phyloP scores from a whole-genome alignment of 73 alveolate species.

The Tetrahymena malaccensis region DNA sequence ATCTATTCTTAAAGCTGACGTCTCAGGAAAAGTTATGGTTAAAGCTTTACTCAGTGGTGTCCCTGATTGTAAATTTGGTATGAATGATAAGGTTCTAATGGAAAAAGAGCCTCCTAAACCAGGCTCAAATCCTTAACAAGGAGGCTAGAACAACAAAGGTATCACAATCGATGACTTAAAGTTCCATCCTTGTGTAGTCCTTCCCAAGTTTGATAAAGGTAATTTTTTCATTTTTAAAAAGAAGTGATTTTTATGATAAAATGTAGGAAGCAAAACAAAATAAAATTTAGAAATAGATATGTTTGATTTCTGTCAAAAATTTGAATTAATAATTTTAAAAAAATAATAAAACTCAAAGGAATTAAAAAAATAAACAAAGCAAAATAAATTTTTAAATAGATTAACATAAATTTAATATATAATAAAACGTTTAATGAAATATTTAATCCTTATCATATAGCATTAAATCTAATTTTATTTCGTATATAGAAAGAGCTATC shows the following conservation, averaged over 20 bases:
- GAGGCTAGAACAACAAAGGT: slow-evolving; percentile 57
- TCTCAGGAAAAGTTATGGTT: slow-evolving; percentile 78
- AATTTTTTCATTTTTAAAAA: neutral
- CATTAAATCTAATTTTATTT: no score
- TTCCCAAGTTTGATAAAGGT: slow-evolving; percentile 81
- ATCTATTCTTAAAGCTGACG: slow-evolving; percentile 83
- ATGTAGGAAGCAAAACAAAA: no score
- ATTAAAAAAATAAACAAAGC: no score
- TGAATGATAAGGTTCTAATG: slow-evolving; percentile 90
- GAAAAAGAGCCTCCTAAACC: slow-evolving; percentile 48
- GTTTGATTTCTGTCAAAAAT: neutral
- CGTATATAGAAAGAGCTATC: slow-evolving; percentile 71
- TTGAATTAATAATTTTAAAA: neutral
- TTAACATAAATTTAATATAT: no score
- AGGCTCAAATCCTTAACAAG: slow-evolving; percentile 24
- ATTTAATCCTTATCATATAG: neutral
- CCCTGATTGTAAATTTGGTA: slow-evolving; percentile 99
- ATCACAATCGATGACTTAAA: slow-evolving; percentile 75
- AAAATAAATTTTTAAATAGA: no score
- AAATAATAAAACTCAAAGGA: neutral
- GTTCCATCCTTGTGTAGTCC: slow-evolving; percentile 87
- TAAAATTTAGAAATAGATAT: neutral
- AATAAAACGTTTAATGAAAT: neutral
- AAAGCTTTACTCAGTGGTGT: slow-evolving; percentile 78
- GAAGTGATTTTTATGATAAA: neutral